Evolutionary conservation across 202 grass and related monocot genomes (phyloP).

Genomic region (Tripidium arundinaceum): DNA sequence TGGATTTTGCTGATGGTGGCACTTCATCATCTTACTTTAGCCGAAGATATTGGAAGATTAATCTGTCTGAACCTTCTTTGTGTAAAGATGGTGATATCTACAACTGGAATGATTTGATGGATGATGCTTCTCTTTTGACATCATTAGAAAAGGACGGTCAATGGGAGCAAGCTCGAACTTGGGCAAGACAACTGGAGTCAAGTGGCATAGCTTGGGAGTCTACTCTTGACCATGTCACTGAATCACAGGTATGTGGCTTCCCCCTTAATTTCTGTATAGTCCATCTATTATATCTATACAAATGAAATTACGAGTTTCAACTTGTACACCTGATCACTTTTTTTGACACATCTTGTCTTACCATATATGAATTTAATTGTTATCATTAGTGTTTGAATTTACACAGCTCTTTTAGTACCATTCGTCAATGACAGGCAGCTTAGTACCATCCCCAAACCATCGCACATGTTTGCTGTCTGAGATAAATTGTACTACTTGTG

Average conservation of each 20-base stretch:
- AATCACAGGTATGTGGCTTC: constrained; percentile 74
- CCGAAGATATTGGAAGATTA: constrained; percentile 89
- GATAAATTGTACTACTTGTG: neutral
- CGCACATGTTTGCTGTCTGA: neutral
- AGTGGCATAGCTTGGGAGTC: constrained; percentile 71
- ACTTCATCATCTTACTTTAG: constrained; percentile 73
- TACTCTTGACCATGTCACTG: constrained; percentile 89
- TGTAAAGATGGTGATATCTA: constrained; percentile 62
- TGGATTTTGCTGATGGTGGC: constrained; percentile 90
- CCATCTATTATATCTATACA: neutral
- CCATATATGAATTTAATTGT: neutral
- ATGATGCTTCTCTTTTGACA: constrained; percentile 77
- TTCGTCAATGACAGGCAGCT: neutral
- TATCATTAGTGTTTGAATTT: neutral
- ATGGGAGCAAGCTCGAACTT: constrained; percentile 90
- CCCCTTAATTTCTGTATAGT: constrained; percentile 4
- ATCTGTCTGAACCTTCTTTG: constrained; percentile 65
- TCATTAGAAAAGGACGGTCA: constrained; percentile 69
- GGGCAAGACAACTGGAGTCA: constrained; percentile 82
- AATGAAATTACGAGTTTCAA: neutral
- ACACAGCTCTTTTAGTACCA: neutral
- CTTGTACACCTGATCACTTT: neutral
- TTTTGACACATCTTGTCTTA: neutral
- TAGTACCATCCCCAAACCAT: neutral
- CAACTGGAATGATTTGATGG: constrained; percentile 68